phyloP scores from a whole-genome alignment of 768 basidiomycete genomes.

The Tricholoma sp. region DNA sequence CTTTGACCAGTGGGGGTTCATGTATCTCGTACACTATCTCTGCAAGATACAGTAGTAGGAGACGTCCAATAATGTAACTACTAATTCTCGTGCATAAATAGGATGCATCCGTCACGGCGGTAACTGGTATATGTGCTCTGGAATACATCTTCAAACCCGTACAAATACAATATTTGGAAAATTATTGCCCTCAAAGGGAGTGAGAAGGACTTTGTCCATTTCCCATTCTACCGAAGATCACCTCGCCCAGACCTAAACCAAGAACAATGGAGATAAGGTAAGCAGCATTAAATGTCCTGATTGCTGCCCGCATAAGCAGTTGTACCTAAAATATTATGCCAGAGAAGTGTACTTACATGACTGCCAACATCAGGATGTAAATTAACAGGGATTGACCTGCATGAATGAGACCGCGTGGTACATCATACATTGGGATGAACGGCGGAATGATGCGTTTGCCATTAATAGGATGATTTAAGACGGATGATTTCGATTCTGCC shows the following conservation, averaged over 20 bases:
- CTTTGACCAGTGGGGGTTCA: not conserved
- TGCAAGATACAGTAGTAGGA: too few species aligned
- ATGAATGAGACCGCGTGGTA: slow-evolving; percentile 63
- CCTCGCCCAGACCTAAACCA: slow-evolving; percentile 72
- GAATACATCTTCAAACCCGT: not conserved
- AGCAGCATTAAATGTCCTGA: slow-evolving; percentile 79
- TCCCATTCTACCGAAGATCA: slow-evolving; percentile 57
- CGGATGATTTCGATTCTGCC: not conserved
- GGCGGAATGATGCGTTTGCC: slow-evolving; percentile 43
- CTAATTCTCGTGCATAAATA: too few species aligned
- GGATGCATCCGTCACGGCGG: too few species aligned
- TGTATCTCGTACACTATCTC: too few species aligned
- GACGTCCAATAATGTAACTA: too few species aligned
- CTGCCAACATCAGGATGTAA: slow-evolving; percentile 74
- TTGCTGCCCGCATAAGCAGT: slow-evolving; percentile 3
- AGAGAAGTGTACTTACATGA: slow-evolving; percentile 54
- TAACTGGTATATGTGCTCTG: too few species aligned
- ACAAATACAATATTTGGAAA: not conserved
- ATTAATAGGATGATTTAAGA: not conserved
- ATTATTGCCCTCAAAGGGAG: not conserved
- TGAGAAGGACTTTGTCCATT: slow-evolving; percentile 10
- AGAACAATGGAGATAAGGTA: slow-evolving; percentile 69
- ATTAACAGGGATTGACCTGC: slow-evolving; percentile 56
- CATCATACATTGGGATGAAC: slow-evolving; percentile 63
- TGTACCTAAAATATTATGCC: too few species aligned